Base-by-base conservation (phyloP, 2,329 filamentous ascomycete species). In the Colletotrichum scovillei region DNA sequence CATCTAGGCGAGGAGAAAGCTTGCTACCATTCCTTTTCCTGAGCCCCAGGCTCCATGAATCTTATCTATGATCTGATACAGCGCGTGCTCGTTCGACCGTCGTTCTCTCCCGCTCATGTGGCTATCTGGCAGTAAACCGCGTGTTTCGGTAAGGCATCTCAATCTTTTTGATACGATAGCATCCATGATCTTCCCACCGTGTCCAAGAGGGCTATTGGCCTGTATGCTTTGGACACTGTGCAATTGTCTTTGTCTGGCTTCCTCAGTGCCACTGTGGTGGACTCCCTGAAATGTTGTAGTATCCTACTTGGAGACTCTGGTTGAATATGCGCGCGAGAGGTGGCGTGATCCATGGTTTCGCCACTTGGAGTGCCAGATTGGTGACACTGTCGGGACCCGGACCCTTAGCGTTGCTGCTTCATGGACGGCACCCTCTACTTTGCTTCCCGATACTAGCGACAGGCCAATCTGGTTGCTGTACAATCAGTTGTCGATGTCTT, bases 371-470 rank as follows among this genome's bases (percentile, higher is more conserved):
- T 46, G 73, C 67, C n/a, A 58, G 56, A 46, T 78, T 77, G 24
- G 73, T 76, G 63, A 78, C 74, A 28, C 74, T 63, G 56, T 78
- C 68, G 26, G 62, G 42, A 14, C 76, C 72, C 56, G 73, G 73
- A 9, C 73, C 76, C 70, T 75, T 77, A 74, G 71, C 38, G 72
- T 68, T 24, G 75, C 62, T 66, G 76, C 76, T 67, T 77, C 67
- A 12, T 57, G 24, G 19, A 66, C 57, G 24, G 68, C 62, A 9
- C 63, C 56, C 38, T 71, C 46, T 2, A 66, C 42, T 59, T 71
- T 42, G 7, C 26, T 32, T 53, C 55, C 46, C 16, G 12, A 28
- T 60, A 68, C 26, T 42, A 12, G 53, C 38, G 53, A 58, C 32
- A 64, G 16, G 3, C 11, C 9, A 2, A 69, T 53, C 16, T 69